These are phyloP conservation scores for Vitis hybrid DNA, from an alignment of 177 flowering plant genomes.

Conservation along the genomic window DNA sequence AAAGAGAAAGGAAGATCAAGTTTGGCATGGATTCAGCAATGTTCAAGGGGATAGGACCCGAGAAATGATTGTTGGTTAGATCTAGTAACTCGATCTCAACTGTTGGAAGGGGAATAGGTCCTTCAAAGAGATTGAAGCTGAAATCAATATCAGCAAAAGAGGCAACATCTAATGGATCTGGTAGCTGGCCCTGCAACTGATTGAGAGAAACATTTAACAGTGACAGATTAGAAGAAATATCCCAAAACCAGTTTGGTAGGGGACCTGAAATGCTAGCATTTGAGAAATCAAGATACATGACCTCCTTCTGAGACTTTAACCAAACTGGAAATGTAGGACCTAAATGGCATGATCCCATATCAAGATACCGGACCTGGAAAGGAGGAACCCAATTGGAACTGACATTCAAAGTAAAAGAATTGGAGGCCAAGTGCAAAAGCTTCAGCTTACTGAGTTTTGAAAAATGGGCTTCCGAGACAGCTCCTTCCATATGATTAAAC, in stretches of 20 bases:
- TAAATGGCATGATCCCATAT: slow-evolving; percentile 26
- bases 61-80: too few species aligned
- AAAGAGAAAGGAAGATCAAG: too few species aligned
- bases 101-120: too few species aligned
- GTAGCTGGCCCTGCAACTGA: slow-evolving; percentile 37
- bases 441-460: slow-evolving; percentile 15
- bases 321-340: slow-evolving; percentile 34
- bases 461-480: slow-evolving; percentile 23
- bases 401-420: slow-evolving; percentile 26
- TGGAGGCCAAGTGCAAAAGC: slow-evolving; percentile 16
- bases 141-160: slow-evolving; percentile 36
- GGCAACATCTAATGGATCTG: slow-evolving; percentile 28
- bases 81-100: too few species aligned
- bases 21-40: too few species aligned
- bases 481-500: slow-evolving; percentile 27
- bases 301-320: slow-evolving; percentile 24
- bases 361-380: slow-evolving; percentile 21
- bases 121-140: slow-evolving; percentile 24
- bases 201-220: slow-evolving; percentile 38
- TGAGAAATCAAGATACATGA: slow-evolving; percentile 27
- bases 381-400: slow-evolving; percentile 38
- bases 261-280: slow-evolving; percentile 42
- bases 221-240: slow-evolving; percentile 30
- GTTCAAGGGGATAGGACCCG: too few species aligned
- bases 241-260: slow-evolving; percentile 56